Evolutionary conservation across 441 rosid species (phyloP), one percentile per base, ranked within the genome.

Genomic region (Adansonia madagascariensis): DNA sequence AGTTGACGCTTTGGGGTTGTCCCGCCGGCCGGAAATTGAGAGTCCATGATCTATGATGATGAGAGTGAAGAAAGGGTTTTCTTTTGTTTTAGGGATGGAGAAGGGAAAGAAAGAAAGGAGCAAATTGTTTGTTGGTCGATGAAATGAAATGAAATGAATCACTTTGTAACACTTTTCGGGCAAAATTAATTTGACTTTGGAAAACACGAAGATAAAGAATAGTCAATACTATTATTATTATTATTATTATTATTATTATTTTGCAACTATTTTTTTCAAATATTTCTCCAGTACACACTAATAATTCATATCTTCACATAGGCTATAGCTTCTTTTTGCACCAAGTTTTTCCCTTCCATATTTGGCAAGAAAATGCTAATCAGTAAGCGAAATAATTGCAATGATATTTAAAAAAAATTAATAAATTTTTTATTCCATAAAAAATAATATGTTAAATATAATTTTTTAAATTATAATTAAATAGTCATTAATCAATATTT

Each of bases 1-100:
- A 87, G 75, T 65, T 82, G 89, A 15, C 75, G 82, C 75, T 63
- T 88, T 12, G 86, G 70, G 4, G 76, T 62, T 47, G 70, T 50
- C 1, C 62, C 80, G 53, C 81, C 82, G 82, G 79, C 52, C 43
- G 74, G 59, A 24, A 71, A 52, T 22, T 75, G 79, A 80, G 85
- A 74, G 64, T 88, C 85, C 90, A 87, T 86, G 47, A 31, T 39
- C 35, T 2, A 4, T 24, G 62, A n/a, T 35, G 62, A 22, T 15
- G 56, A 65, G 10, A 7, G 39, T 43, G 27, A 59, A 39, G 50
- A 66, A 17, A 39, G 66, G 31, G 9, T 46, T 3, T 9, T 35
- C n/a, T 63, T n/a, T 11, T 1, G 46, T 27, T 7, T 39, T 39
- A 2, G 6, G 70, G 43, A 77, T 2, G 31, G 12, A 50, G 59